Base-by-base conservation (phyloP, 2,329 filamentous ascomycete genomes). In the Lachnellula hyalina region DNA sequence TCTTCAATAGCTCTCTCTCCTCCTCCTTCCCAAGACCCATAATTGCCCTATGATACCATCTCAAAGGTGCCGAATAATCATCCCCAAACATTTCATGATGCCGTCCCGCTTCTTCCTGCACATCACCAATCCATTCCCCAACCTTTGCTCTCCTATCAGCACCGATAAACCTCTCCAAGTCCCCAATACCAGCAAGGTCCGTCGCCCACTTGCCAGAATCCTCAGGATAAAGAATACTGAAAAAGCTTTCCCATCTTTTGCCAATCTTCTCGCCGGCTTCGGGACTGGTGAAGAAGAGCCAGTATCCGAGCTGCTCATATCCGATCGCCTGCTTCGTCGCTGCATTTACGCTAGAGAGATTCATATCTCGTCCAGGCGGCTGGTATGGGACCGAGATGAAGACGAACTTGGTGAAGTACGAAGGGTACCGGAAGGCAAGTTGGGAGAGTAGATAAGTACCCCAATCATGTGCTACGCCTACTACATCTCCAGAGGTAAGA, bases 391-490 rank as follows among this genome's bases (percentile, higher is more conserved):
- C 41, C 5, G 19, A 17, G n/a, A 44, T 11, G 4, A 44, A 44
- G 4, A 23, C 41, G 6, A 17, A 19, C 6, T 12, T 19, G 12
- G 12, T 6, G 19, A 44, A 19, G 6, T 21, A 23, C 4, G n/a
- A 19, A 11, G 41, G 41, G 19, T 44, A 25, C 4, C 19, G 19
- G n/a, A 19, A 19, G 5, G 53, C 54, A 9, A 65, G 49, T 8
- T 55, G 51, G 14, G 49, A 55, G 4, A 63, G 35, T 15, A 62
- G 25, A 5, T 58, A 56, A 3, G 56, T 59, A 0, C 63, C 63
- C 62, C 62, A 67, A 46, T 67, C 65, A 53, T 67, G 63, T 2
- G 53, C 58, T 21, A 66, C 57, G 11, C 53, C 61, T 7, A 64
- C 14, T 1, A 61, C 54, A 2, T 34, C 28, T 3, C 40, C 44